A percentile compares a stretch with the other conserved stretches of the same genome.
These are phyloP conservation scores for Talaromyces thailandensis DNA, from an alignment of 495 filamentous ascomycete genomes.

Conservation along the genomic window DNA sequence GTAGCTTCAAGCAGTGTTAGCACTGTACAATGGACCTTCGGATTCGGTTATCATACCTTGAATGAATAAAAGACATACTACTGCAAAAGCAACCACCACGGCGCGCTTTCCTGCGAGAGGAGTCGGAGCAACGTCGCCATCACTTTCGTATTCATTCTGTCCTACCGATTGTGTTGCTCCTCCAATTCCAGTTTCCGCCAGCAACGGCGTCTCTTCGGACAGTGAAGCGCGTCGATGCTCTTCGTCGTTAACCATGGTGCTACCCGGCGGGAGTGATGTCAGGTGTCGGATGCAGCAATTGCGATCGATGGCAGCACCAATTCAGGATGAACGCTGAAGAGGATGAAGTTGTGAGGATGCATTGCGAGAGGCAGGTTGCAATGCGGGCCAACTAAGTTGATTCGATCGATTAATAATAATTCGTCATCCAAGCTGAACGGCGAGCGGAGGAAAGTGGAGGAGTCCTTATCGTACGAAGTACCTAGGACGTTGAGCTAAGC, in stretches of 20 bases:
- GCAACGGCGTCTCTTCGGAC: not conserved
- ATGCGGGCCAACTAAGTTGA: not conserved
- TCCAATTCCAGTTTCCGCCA: not conserved
- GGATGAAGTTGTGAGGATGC: not conserved
- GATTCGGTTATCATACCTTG: not conserved
- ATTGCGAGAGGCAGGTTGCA: not conserved
- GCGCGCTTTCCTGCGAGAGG: not conserved
- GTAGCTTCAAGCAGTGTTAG: conserved; percentile 33
- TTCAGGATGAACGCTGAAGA: not conserved
- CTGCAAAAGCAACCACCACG: not conserved
- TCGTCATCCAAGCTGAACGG: not conserved
- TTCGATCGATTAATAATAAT: not conserved
- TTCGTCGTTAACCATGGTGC: not conserved
- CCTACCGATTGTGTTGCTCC: not conserved
- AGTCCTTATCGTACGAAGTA: not conserved
- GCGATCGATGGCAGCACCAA: not conserved
- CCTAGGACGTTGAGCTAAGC: not conserved
- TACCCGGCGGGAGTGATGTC: not conserved
- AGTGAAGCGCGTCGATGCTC: not conserved
- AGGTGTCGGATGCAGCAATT: not conserved
- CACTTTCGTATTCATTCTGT: not conserved
- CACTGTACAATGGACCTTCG: not conserved
- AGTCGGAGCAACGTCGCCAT: not conserved
- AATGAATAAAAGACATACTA: not conserved
- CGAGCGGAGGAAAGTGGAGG: not conserved